phyloP scores from a whole-genome alignment of 306 rosid species.

The Cucumis cinereus region DNA sequence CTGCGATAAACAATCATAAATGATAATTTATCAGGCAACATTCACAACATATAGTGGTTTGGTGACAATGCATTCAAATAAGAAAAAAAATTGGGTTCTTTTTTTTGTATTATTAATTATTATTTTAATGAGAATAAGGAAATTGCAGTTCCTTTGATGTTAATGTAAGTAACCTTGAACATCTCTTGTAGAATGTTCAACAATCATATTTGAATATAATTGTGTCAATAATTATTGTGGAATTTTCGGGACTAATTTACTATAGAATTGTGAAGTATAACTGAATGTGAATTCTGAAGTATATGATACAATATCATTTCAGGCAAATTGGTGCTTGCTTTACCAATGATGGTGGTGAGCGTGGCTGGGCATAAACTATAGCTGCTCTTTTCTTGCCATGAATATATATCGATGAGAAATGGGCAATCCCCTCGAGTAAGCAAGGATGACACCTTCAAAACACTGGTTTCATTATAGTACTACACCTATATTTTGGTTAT shows the following conservation, averaged over 20 bases:
- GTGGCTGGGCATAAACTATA: neutral
- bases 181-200: neutral
- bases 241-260: neutral
- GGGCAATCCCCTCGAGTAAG: neutral
- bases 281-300: neutral
- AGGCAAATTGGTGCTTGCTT: neutral
- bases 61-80: neutral
- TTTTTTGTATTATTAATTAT: too few relatives aligned
- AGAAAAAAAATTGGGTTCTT: neutral
- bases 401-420: neutral
- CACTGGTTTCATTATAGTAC: neutral
- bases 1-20: neutral
- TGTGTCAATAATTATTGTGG: neutral
- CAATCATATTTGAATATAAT: neutral
- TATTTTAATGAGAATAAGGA: neutral
- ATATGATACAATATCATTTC: neutral
- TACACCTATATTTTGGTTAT: neutral
- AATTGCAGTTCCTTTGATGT: neutral
- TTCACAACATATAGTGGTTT: neutral
- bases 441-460: neutral
- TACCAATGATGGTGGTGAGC: neutral
- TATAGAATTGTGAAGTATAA: neutral
- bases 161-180: neutral
- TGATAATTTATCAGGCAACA: neutral
- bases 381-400: neutral